Percentiles rank a stretch among this genome's conserved stretches.
phyloP scores from a whole-genome alignment of 169 alveolate species.

The Toxoplasma gondii region DNA sequence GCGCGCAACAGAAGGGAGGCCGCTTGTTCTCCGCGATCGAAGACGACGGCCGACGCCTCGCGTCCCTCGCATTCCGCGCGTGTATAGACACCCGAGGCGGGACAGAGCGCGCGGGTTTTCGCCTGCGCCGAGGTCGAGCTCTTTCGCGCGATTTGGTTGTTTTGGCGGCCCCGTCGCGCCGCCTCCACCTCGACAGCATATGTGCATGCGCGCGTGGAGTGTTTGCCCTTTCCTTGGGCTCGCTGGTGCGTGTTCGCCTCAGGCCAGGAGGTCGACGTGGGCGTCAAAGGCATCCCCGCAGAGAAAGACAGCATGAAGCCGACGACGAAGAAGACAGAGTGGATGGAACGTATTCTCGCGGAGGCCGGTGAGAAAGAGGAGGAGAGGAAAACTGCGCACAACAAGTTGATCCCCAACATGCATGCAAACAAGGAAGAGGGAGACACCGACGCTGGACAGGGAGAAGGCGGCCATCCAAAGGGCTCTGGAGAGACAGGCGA shows the following conservation, averaged over 20 bases:
- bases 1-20: no score
- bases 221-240: not conserved
- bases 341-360: slow-evolving; percentile 18
- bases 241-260: not conserved
- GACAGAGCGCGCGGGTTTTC: not conserved
- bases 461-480: not conserved
- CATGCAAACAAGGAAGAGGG: not conserved
- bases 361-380: slow-evolving; percentile 1
- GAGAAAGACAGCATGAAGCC: slow-evolving; percentile 44
- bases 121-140: not conserved
- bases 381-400: slow-evolving; percentile 18
- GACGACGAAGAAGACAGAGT: slow-evolving; percentile 4
- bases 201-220: not conserved
- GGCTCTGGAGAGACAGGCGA: not conserved
- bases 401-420: not conserved
- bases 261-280: slow-evolving; percentile 24
- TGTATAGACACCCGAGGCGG: no score
- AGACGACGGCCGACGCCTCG: no score
- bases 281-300: slow-evolving; percentile 26
- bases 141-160: no score
- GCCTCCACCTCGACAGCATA: not conserved
- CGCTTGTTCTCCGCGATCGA: no score
- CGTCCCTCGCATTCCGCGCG: no score
- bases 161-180: not conserved
- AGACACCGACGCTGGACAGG: not conserved